Conservation (phyloP, 495 filamentous ascomycete genomes). For the Aspergillus diversus region DNA sequence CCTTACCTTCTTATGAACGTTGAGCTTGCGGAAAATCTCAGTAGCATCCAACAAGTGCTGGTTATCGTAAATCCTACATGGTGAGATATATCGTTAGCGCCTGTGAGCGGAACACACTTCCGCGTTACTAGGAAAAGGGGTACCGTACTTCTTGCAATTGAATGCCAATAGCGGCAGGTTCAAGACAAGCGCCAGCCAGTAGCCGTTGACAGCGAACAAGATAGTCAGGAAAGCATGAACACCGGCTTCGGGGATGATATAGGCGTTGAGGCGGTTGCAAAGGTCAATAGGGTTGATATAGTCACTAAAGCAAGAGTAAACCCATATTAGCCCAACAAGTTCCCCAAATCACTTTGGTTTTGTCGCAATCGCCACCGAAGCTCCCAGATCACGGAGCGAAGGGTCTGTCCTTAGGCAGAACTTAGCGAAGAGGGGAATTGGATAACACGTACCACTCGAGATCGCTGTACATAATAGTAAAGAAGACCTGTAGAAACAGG, state of each 20-base stretch:
- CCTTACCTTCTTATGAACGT: conserved; percentile 96
- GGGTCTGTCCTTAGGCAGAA: neutral
- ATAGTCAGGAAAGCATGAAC: conserved; percentile 94
- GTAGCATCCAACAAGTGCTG: conserved; percentile 96
- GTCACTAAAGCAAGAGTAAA: conserved; percentile 62
- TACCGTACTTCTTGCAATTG: conserved; percentile 93
- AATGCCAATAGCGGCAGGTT: conserved; percentile 91
- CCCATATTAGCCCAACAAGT: conserved; percentile 24
- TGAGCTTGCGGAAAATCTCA: conserved; percentile 98
- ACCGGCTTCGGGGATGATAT: conserved; percentile 98
- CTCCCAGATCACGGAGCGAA: neutral
- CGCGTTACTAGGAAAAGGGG: conserved; percentile 21
- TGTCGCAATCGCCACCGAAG: conserved; percentile 18
- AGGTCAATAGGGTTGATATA: conserved; percentile 99
- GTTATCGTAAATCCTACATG: conserved; percentile 89
- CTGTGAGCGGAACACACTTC: conserved; percentile 17
- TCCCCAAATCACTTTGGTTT: conserved; percentile 5
- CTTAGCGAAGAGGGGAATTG: neutral
- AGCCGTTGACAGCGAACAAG: conserved; percentile 96
- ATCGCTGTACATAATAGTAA: conserved; percentile 99
- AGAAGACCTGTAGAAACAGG: conserved; percentile 99
- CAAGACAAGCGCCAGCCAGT: conserved; percentile 91
- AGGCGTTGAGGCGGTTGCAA: conserved; percentile 99
- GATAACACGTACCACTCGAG: conserved; percentile 79
- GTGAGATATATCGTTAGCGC: conserved; percentile 8